Base-by-base conservation (phyloP, 257 asterid genomes). In the Lycium barbarum region DNA sequence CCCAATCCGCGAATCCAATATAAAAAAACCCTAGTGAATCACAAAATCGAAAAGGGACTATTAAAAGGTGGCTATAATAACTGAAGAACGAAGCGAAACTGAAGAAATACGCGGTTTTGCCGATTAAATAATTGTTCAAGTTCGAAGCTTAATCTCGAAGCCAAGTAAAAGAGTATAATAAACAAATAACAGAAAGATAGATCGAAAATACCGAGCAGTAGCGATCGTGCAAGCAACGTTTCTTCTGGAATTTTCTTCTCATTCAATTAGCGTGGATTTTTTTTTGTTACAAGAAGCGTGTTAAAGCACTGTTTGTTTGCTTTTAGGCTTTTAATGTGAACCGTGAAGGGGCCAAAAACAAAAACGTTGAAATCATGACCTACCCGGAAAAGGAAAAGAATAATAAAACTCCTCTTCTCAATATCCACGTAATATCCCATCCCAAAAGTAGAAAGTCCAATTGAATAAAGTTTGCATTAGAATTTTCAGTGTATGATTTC, bases 191-290 rank as follows among this genome's bases (percentile, higher is more conserved):
- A 43, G 79, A 83, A 76, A 83, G 53, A 47, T 51, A 74, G 79
- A 4, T 40, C 6, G 4, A 40, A 40, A 40, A 26, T 26, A 26
- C 33, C 33, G 0, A 43, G 40, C 80, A 5, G 59, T 81, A 86
- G 89, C 83, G 94, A 87, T 90, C 97, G 94, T 91, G 92, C 89
- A 89, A 88, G 93, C 93, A 90, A 90, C 90, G 88, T 85, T 51
- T 53, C 17, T 45, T 43, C 59, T 14, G 45, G 20, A 80, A 55
- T 81, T 81, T 74, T 81, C 73, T 38, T 51, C 84, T 45, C 45
- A 84, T 79, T 84, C 83, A 80, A 86, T 86, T 79, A 73, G 87
- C 89, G 89, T 90, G 91, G 72, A 43, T 13, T 85, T 15, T 36
- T 36, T 17, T 81, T 80, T 84, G 88, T 81, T 73, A n/a, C 81